A percentile compares a stretch with the other conserved stretches of the same genome.
Evolutionary conservation across 2,329 filamentous ascomycete species (phyloP).

Genomic region (Fusarium paranaense): DNA sequence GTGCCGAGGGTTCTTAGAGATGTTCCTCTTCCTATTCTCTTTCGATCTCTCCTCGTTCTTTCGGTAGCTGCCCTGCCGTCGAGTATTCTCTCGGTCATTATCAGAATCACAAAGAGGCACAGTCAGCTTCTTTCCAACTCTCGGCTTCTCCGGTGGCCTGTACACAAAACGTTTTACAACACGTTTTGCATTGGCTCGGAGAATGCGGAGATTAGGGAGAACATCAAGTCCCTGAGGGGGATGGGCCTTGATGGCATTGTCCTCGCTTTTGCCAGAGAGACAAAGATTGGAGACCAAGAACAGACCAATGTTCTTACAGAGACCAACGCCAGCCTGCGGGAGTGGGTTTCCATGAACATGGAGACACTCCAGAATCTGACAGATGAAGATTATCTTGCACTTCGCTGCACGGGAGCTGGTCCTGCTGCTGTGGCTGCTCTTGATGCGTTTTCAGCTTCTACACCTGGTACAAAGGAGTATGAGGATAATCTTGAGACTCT

Average conservation of each 20-base stretch:
- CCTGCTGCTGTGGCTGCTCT: conserved; percentile 11
- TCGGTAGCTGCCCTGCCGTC: conserved; percentile 8
- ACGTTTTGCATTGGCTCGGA: conserved; percentile 16
- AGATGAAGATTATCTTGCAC: conserved; percentile 2
- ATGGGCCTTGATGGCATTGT: conserved; percentile 17
- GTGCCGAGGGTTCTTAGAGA: neutral
- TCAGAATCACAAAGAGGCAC: conserved; percentile 4
- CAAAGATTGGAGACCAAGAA: conserved; percentile 5
- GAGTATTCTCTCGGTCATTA: conserved; percentile 1
- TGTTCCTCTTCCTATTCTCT: conserved; percentile 7
- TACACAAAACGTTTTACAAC: conserved; percentile 7
- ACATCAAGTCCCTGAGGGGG: neutral
- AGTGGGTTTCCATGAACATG: conserved; percentile 15
- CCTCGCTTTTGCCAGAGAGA: conserved; percentile 9
- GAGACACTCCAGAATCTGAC: conserved; percentile 6
- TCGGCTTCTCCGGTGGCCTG: conserved; percentile 5
- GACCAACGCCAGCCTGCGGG: neutral
- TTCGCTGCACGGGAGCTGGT: conserved; percentile 15
- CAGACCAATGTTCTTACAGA: neutral
- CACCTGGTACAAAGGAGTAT: neutral
- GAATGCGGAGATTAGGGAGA: neutral
- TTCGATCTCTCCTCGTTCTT: conserved; percentile 8
- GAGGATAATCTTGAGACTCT: neutral
- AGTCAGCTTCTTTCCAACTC: conserved; percentile 3
- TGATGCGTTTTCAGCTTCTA: conserved; percentile 9